Evolutionary conservation across 148 eudicot species (phyloP), one percentile per base, ranked within the genome.

Genomic region (Chenopodium suecicum): DNA sequence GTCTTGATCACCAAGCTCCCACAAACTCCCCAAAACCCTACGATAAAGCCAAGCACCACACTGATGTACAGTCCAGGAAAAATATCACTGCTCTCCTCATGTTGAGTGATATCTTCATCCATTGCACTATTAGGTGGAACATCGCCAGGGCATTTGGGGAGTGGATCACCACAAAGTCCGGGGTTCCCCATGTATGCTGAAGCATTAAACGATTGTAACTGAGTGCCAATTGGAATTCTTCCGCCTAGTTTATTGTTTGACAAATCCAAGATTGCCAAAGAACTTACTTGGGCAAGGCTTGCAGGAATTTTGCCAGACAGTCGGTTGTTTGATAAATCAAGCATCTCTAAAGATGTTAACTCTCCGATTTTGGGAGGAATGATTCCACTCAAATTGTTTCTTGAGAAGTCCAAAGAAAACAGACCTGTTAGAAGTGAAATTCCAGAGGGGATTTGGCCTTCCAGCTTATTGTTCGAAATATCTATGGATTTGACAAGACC

Each of bases 1-100:
- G 37, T 68, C 27, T 78, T 83, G 31, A 83, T 20, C 14, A 69
- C 62, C 19, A 78, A 52, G 41, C 70, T 78, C 9, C 82, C 85
- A 78, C 71, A 78, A 56, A 83, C 81, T 73, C 78, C 78, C 78
- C 78, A 78, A 67, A 83, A 83, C 22, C 85, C 85, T 1, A 78
- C 32, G 12, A 73, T 78, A 9, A 82, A 71, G 44, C 85, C 85
- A 63, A 73, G 22, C 16, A 74, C 66, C 32, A 78, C 77, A 46
- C 78, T 83, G 44, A 83, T 44, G 74, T 78, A 78, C 79, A 83
- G 11, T 27, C 85, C 81, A n/a, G 72, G 46, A 34, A 66, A 78
- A 1, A 48, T 19, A 22, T 23, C 44, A 11, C 41, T 9, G 25
- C 12, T 17, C 37, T 20, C 31, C 9, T 64, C 0, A 1, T 70